Evolutionary conservation across 2,329 filamentous ascomycete genomes (phyloP).

Genomic region (Xylariaceae sp.): DNA sequence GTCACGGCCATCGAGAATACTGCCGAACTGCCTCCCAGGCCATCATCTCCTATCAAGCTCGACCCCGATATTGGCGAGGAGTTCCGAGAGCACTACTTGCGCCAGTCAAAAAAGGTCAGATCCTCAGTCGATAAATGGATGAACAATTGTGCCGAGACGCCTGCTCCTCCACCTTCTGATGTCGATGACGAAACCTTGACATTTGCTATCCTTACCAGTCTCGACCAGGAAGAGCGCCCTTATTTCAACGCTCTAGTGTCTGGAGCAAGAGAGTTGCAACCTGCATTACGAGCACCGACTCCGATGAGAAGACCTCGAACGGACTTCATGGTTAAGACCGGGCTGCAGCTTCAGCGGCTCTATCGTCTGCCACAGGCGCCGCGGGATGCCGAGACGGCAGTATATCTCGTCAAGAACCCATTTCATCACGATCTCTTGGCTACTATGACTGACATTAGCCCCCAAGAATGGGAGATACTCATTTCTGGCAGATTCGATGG

Average conservation of each 20-base stretch:
- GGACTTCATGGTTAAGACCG: slow-evolving; percentile 71
- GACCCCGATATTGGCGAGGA: slow-evolving; percentile 94
- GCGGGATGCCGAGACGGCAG: slow-evolving; percentile 79
- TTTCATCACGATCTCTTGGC: slow-evolving; percentile 81
- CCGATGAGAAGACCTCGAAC: slow-evolving; percentile 64
- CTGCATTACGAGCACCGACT: slow-evolving; percentile 63
- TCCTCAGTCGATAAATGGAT: slow-evolving; percentile 91
- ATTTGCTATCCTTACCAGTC: slow-evolving; percentile 88
- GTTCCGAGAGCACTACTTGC: slow-evolving; percentile 86
- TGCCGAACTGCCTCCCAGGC: slow-evolving; percentile 58
- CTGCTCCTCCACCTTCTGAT: slow-evolving; percentile 75
- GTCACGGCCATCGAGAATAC: slow-evolving; percentile 60
- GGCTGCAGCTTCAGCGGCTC: slow-evolving; percentile 76
- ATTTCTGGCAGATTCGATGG: slow-evolving; percentile 93
- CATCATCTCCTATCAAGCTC: slow-evolving; percentile 66
- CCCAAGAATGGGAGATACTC: slow-evolving; percentile 94
- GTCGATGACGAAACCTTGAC: slow-evolving; percentile 91
- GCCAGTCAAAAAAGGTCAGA: slow-evolving; percentile 88
- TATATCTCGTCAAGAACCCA: slow-evolving; percentile 82
- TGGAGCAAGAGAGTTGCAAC: slow-evolving; percentile 56
- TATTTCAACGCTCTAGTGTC: slow-evolving; percentile 79
- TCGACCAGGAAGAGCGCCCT: slow-evolving; percentile 71
- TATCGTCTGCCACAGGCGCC: slow-evolving; percentile 73
- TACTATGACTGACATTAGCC: slow-evolving; percentile 82
- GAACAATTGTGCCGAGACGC: slow-evolving; percentile 70